Conservation (phyloP, 306 rosid genomes). For the Vigna mungo region DNA sequence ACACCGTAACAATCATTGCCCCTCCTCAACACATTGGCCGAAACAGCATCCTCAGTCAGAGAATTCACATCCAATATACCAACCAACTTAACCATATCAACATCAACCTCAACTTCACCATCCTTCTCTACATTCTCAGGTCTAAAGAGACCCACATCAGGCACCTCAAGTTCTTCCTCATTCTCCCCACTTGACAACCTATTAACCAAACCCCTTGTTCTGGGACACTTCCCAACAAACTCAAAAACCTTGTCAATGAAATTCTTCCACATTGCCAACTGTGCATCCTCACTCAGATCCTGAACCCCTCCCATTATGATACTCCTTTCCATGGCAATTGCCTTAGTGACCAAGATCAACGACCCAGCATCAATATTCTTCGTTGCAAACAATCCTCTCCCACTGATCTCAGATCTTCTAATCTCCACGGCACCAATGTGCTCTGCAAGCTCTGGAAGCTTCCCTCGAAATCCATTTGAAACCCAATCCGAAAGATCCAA, state of each 20-base stretch:
- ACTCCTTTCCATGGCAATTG: slow-evolving; percentile 78
- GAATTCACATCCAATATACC: slow-evolving; percentile 83
- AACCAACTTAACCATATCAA: slow-evolving; percentile 60
- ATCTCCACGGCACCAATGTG: slow-evolving; percentile 72
- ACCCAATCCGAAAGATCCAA: slow-evolving; percentile 91
- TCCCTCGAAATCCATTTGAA: slow-evolving; percentile 59
- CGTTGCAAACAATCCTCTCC: slow-evolving; percentile 74
- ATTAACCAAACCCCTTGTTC: slow-evolving; percentile 57
- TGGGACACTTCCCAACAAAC: slow-evolving; percentile 51
- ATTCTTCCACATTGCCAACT: slow-evolving; percentile 89
- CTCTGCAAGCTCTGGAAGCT: slow-evolving; percentile 79
- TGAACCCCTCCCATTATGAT: slow-evolving; percentile 57
- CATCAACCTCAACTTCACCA: slow-evolving; percentile 12
- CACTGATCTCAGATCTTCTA: slow-evolving; percentile 67
- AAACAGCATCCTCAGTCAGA: slow-evolving; percentile 71
- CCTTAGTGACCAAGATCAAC: slow-evolving; percentile 68
- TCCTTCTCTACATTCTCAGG: slow-evolving; percentile 51
- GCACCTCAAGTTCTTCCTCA: slow-evolving; percentile 71
- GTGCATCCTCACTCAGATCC: slow-evolving; percentile 73
- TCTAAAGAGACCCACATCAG: slow-evolving; percentile 61
- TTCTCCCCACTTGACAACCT: slow-evolving; percentile 73
- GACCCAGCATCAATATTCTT: slow-evolving; percentile 81
- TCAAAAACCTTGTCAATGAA: slow-evolving; percentile 66
- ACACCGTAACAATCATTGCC: slow-evolving; percentile 76
- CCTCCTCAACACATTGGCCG: slow-evolving; percentile 75